Conservation (phyloP, 2,329 filamentous ascomycete species). For the Dactylellina drechsleri region DNA sequence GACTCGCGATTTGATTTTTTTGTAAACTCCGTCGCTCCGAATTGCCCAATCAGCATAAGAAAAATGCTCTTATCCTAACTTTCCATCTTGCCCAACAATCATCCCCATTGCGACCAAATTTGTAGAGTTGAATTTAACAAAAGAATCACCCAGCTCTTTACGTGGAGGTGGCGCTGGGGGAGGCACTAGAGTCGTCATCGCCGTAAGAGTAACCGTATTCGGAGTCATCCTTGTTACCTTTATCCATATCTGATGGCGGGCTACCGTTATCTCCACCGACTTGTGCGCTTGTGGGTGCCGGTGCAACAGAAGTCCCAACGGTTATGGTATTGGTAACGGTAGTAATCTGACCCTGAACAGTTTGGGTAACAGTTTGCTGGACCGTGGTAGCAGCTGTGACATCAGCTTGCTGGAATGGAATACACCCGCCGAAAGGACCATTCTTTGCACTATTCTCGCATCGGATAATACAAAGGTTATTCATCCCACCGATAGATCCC, state of each 20-base stretch:
- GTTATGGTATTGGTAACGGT: background rate
- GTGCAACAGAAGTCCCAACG: background rate
- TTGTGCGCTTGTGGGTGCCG: background rate
- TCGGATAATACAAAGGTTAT: slow-evolving; percentile 17
- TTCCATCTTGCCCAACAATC: too few relatives aligned
- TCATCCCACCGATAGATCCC: background rate
- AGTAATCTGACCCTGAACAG: background rate
- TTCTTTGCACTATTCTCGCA: slow-evolving; percentile 17
- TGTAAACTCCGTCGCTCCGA: too few relatives aligned
- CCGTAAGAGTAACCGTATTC: too few relatives aligned
- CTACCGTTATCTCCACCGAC: background rate
- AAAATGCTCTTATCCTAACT: too few relatives aligned
- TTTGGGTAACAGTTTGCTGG: background rate
- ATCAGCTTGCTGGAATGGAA: slow-evolving; percentile 19
- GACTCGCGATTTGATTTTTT: too few relatives aligned
- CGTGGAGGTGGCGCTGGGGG: too few relatives aligned
- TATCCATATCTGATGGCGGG: background rate
- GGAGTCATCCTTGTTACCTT: background rate
- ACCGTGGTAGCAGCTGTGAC: background rate
- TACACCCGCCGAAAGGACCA: too few relatives aligned
- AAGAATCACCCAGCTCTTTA: too few relatives aligned
- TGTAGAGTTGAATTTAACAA: too few relatives aligned
- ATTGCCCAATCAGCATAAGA: too few relatives aligned
- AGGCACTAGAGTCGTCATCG: too few relatives aligned
- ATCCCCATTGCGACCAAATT: too few relatives aligned